phyloP scores from a whole-genome alignment of 768 basidiomycete species.

The Amyloporia xantha region DNA sequence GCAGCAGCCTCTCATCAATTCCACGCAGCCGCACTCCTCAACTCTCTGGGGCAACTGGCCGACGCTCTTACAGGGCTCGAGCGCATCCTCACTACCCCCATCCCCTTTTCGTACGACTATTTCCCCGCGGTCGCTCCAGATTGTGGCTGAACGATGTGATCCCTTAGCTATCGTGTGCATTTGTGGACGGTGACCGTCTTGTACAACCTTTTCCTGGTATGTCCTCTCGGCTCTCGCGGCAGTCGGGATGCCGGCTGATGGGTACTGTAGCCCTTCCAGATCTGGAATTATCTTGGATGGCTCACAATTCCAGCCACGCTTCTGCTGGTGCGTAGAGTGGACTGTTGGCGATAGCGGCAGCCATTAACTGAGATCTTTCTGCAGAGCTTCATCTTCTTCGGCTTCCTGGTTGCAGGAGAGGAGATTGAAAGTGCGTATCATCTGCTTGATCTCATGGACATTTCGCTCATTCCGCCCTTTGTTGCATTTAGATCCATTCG shows the following conservation, averaged over 20 bases:
- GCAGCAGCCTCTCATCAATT: background rate
- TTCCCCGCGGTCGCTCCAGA: background rate
- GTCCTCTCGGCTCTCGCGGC: conserved; percentile 10
- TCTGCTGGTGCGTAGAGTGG: conserved; percentile 34
- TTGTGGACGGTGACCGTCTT: conserved; percentile 59
- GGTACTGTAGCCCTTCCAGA: conserved; percentile 53
- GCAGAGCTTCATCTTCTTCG: conserved; percentile 65
- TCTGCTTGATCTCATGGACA: background rate
- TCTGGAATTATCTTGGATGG: conserved; percentile 48
- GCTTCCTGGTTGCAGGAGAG: conserved; percentile 67
- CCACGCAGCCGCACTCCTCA: conserved; percentile 38
- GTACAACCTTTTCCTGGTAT: conserved; percentile 55
- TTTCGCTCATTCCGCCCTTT: background rate
- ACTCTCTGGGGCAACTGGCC: conserved; percentile 46
- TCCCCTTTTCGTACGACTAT: conserved; percentile 61
- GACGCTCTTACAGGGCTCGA: conserved; percentile 66
- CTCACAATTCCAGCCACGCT: conserved; percentile 59
- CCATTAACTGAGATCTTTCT: background rate
- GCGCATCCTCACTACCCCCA: conserved; percentile 68
- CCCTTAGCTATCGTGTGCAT: conserved; percentile 61
- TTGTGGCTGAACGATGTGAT: background rate
- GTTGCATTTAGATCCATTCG: conserved; percentile 37
- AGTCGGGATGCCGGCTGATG: background rate
- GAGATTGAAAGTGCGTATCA: conserved; percentile 60
- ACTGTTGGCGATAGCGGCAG: background rate